Evolutionary conservation across 768 basidiomycete species (phyloP), one percentile per base, ranked within the genome.

Genomic region (Leccinum variicolor): DNA sequence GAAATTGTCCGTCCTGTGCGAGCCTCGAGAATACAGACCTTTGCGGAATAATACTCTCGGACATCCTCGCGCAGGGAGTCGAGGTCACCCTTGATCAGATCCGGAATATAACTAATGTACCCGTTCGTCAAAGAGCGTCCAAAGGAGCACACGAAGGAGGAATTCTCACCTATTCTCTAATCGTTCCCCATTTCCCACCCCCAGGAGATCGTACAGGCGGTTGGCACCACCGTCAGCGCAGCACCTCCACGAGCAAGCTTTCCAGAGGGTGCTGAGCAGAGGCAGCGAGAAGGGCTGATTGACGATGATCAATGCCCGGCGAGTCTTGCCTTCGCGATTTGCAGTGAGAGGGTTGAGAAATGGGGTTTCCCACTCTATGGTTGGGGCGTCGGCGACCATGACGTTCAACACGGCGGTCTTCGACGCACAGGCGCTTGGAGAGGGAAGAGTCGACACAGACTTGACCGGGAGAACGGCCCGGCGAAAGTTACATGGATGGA

Each of bases 151-250:
- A 50, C 5, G n/a, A 47, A 17, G 14, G n/a, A 25, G 13, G 23
- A 25, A 21, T 15, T 45, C 67, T 55, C 52, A 69, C 69, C 52
- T 14, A 13, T 49, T 48, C 26, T 55, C 69, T 46, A 63, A 19
- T 15, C 26, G 53, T 13, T 62, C 52, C 14, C 43, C 49, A 21
- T 57, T 58, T 1, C n/a, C 36, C 15, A 36, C 51, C 15, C 51
- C 59, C 0, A 77, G 62, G 14, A 73, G 63, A 64, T 97, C 94
- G 62, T 85, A 82, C 29, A 98, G 72, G 15, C 90, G 81, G 70
- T 96, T 96, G 8, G 89, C 90, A 25, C 93, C 93, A 29, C 93
- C 93, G 63, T 96, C 93, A 3, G 93, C 93, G 67, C 92, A 96
- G 54, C 79, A 80, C 39, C 73, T 78, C 81, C 84, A 84, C 51